Evolutionary conservation across 495 filamentous ascomycete species (phyloP).

Genomic region (Bombardia bombarda): DNA sequence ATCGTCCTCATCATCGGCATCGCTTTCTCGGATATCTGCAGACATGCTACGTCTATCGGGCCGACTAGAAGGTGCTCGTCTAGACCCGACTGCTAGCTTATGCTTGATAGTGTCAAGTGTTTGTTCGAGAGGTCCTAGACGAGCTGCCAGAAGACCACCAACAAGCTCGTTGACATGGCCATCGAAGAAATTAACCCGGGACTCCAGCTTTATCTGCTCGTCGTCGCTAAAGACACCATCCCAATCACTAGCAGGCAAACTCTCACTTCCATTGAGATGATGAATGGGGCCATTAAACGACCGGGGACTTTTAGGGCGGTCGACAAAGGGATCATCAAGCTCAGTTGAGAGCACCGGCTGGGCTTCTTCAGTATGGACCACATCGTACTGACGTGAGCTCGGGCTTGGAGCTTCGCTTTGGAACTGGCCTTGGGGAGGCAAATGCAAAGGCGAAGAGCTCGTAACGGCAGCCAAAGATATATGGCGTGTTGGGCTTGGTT

Average conservation of each 20-base stretch:
- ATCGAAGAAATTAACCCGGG: conserved; percentile 73
- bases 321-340: conserved; percentile 42
- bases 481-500: conserved; percentile 30
- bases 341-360: conserved; percentile 28
- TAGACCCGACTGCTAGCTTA: conserved; percentile 43
- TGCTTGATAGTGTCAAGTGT: conserved; percentile 68
- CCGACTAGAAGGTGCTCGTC: conserved; percentile 34
- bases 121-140: conserved; percentile 70
- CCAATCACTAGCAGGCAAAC: conserved; percentile 80
- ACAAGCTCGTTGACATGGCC: conserved; percentile 79
- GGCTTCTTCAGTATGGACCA: conserved; percentile 23
- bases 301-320: conserved; percentile 29
- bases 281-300: conserved; percentile 50
- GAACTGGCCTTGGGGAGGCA: conserved; percentile 46
- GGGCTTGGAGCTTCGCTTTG: conserved; percentile 72
- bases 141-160: conserved; percentile 64
- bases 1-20: conserved; percentile 93
- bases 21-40: conserved; percentile 63
- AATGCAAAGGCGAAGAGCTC: conserved; percentile 45
- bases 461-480: conserved; percentile 30
- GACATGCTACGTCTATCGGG: conserved; percentile 50
- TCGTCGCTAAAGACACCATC: conserved; percentile 74
- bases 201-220: conserved; percentile 72
- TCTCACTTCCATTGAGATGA: conserved; percentile 54
- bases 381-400: conserved; percentile 53